Conservation (phyloP, 768 basidiomycete species). For the Naganishia vaughanmartiniae region DNA sequence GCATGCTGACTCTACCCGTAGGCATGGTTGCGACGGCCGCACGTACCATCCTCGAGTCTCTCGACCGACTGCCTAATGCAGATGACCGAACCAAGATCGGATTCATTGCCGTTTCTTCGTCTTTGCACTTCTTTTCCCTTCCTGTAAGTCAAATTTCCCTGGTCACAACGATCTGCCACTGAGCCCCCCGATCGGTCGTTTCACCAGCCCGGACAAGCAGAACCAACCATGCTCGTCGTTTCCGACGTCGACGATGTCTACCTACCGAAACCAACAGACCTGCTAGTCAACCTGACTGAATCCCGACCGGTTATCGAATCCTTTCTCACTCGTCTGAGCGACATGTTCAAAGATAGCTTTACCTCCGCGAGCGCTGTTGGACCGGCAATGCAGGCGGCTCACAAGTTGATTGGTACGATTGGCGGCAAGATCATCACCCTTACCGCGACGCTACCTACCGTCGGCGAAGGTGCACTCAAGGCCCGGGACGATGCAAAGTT, state of each 20-base stretch:
- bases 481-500: slow-evolving; percentile 95
- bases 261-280: slow-evolving; percentile 90
- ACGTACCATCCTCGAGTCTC: slow-evolving; percentile 87
- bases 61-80: slow-evolving; percentile 93
- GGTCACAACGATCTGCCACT: neutral
- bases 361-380: slow-evolving; percentile 90
- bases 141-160: slow-evolving; percentile 58
- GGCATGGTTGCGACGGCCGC: slow-evolving; percentile 99
- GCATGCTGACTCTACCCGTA: slow-evolving; percentile 40
- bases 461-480: slow-evolving; percentile 88
- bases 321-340: slow-evolving; percentile 76
- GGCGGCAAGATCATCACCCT: slow-evolving; percentile 91
- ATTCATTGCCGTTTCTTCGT: slow-evolving; percentile 85
- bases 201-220: slow-evolving; percentile 54
- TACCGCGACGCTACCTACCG: slow-evolving; percentile 76
- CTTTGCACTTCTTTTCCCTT: slow-evolving; percentile 95
- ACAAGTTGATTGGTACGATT: slow-evolving; percentile 90
- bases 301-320: slow-evolving; percentile 73
- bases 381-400: slow-evolving; percentile 90
- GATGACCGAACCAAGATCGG: slow-evolving; percentile 88
- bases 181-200: neutral
- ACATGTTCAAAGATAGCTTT: slow-evolving; percentile 98
- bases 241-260: slow-evolving; percentile 97
- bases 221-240: slow-evolving; percentile 93
- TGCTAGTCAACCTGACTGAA: slow-evolving; percentile 92